Evolutionary conservation across 352 stramenopile species (phyloP), one percentile per base, ranked within the genome.

Genomic region (Phytophthora macrochlamydospora): DNA sequence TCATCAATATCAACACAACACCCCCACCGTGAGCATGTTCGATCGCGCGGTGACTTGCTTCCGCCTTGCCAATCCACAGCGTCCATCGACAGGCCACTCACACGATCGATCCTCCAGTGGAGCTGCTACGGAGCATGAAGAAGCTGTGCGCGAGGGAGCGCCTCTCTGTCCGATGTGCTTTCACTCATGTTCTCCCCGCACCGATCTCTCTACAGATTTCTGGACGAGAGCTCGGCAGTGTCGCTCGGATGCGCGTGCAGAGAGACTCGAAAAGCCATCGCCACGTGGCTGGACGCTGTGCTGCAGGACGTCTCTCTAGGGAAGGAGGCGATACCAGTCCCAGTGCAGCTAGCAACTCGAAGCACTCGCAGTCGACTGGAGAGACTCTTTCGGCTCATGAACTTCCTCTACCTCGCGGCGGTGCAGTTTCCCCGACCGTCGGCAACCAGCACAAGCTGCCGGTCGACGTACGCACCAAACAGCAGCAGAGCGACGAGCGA

Each of bases 361-460:
- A 51, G n/a, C 14, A 51, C 69, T 7, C 5, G 49, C 30, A 4
- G 18, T 3, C 43, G 56, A 40, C 54, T 73, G n/a, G n/a, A 37
- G 13, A 44, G 31, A 5, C 37, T 53, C 29, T 6, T 52, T 11
- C n/a, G 57, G 13, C 45, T 69, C 9, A 31, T 65, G 50, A 4
- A 48, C n/a, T 90, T 86, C 49, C 50, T 30, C 1, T 90, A 87
- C 53, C 38, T 46, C 7, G 77, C 68, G 2, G 12, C 33, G 1
- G 65, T 79, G n/a, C 57, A 62, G 9, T 63, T 76, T 24, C 18
- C n/a, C 67, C 78, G 2, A 29, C 71, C 24, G 46, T 55, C 2
- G 44, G 35, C 3, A 43, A 69, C 1, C 52, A 58, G 24, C 67
- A 83, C 45, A 57, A 51, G 3, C 67, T 90, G 11, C 65, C 74